phyloP scores from a whole-genome alignment of 1,139 yeast species.

The Saccharomycopsis crataegensis region DNA sequence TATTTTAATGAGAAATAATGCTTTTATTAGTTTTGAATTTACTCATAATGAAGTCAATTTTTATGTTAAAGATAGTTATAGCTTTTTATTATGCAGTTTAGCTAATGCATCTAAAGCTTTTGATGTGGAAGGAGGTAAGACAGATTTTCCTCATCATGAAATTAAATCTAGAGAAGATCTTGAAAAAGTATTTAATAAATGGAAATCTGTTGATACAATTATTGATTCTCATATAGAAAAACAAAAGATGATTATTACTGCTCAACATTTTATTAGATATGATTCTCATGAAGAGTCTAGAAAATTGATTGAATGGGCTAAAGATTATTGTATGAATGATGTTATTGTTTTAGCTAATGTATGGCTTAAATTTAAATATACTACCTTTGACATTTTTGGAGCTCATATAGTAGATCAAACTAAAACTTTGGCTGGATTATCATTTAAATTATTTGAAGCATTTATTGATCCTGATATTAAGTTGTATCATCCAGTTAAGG shows the following conservation, averaged over 20 bases:
- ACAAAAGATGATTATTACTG: slow-evolving; percentile 4
- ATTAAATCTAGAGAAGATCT: slow-evolving; percentile 2
- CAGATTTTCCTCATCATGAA: slow-evolving; percentile 5
- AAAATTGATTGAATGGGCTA: slow-evolving; percentile 26
- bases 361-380: slow-evolving; percentile 3
- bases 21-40: slow-evolving; percentile 8
- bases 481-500: not conserved
- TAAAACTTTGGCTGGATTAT: not conserved
- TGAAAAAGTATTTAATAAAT: slow-evolving; percentile 4
- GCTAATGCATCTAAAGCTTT: slow-evolving; percentile 20
- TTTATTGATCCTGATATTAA: not conserved
- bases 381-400: not conserved
- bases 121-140: slow-evolving; percentile 14
- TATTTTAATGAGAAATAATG: slow-evolving; percentile 4
- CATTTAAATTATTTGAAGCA: slow-evolving; percentile 4
- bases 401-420: slow-evolving; percentile 1
- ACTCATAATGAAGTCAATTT: slow-evolving; percentile 2
- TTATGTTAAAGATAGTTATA: slow-evolving; percentile 2
- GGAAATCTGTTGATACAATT: slow-evolving; percentile 1
- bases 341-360: slow-evolving; percentile 7
- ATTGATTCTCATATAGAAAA: too few species aligned
- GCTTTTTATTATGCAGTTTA: slow-evolving; percentile 3
- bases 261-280: not conserved
- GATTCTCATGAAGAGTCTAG: slow-evolving; percentile 14
- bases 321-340: slow-evolving; percentile 21